These are phyloP conservation scores for Pseudogymnoascus sp. DNA, from an alignment of 2,329 filamentous ascomycete genomes.

Conservation along the genomic window DNA sequence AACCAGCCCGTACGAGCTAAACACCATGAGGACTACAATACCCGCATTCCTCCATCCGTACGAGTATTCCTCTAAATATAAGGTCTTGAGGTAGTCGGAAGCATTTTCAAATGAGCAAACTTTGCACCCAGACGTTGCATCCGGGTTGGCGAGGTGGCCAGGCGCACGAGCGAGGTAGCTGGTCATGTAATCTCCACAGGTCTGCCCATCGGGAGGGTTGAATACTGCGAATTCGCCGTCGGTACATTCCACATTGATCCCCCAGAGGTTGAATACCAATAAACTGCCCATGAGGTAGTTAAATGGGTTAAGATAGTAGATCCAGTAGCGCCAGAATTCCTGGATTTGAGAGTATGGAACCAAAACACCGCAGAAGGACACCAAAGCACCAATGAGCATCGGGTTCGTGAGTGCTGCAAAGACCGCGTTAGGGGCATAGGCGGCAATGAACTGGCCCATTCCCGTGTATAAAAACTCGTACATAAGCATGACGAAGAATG, in stretches of 20 bases:
- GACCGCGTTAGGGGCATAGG: slow-evolving; percentile 52
- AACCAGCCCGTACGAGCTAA: slow-evolving; percentile 34
- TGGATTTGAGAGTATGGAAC: slow-evolving; percentile 57
- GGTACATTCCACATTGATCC: slow-evolving; percentile 37
- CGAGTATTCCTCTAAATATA: slow-evolving; percentile 52
- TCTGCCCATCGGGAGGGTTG: slow-evolving; percentile 32
- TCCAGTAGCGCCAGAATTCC: slow-evolving; percentile 52
- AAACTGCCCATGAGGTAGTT: slow-evolving; percentile 51
- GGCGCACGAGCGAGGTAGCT: slow-evolving; percentile 36
- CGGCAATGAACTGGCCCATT: slow-evolving; percentile 55
- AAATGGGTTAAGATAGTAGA: slow-evolving; percentile 52
- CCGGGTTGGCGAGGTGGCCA: slow-evolving; percentile 50
- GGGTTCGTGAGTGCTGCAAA: slow-evolving; percentile 52
- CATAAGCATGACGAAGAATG: slow-evolving; percentile 46
- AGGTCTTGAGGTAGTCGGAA: slow-evolving; percentile 47
- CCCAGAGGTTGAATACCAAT: slow-evolving; percentile 44
- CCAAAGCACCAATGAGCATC: slow-evolving; percentile 50
- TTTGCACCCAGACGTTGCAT: slow-evolving; percentile 44
- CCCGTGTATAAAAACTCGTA: slow-evolving; percentile 53
- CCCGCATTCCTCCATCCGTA: slow-evolving; percentile 60
- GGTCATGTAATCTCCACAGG: slow-evolving; percentile 49
- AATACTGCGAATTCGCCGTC: slow-evolving; percentile 40
- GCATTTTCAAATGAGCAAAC: slow-evolving; percentile 54
- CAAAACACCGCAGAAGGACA: slow-evolving; percentile 67
- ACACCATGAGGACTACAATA: slow-evolving; percentile 36